Evolutionary conservation across 495 filamentous ascomycete genomes (phyloP).

Genomic region (Penicillium crystallinum): DNA sequence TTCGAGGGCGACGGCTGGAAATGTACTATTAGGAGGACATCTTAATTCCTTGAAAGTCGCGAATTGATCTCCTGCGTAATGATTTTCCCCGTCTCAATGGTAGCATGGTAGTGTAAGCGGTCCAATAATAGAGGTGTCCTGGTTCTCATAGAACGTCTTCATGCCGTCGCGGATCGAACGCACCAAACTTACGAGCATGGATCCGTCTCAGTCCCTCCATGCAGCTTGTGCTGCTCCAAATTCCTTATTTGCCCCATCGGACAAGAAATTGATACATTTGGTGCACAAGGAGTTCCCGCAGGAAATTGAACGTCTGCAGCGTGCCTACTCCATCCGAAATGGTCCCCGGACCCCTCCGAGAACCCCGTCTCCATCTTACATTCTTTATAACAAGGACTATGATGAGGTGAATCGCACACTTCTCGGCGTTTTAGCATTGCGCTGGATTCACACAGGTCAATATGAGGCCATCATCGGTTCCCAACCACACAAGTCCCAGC

Average conservation of each 20-base stretch:
- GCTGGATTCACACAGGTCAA: too few relatives aligned
- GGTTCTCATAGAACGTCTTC: neutral
- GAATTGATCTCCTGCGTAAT: neutral
- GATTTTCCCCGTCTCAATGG: neutral
- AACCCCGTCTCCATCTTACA: too few relatives aligned
- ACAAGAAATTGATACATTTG: constrained; percentile 4
- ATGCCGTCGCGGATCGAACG: neutral
- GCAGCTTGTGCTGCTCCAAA: constrained; percentile 8
- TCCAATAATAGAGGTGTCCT: neutral
- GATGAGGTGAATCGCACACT: too few relatives aligned
- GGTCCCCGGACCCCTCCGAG: neutral
- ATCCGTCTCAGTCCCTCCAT: neutral
- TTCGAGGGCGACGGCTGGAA: neutral
- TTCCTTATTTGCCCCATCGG: constrained; percentile 2
- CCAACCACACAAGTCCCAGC: too few relatives aligned
- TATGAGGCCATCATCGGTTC: too few relatives aligned
- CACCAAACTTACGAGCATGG: neutral
- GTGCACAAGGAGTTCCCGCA: constrained; percentile 9
- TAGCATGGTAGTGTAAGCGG: neutral
- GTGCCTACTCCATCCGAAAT: constrained; percentile 19
- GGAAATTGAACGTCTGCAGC: constrained; percentile 14
- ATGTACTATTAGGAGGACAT: constrained; percentile 3
- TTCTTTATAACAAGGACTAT: too few relatives aligned
- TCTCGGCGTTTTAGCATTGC: too few relatives aligned
- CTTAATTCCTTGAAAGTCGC: neutral